These are phyloP conservation scores for Fraxinus dipetala DNA, from an alignment of 305 asterid species.

Conservation along the genomic window DNA sequence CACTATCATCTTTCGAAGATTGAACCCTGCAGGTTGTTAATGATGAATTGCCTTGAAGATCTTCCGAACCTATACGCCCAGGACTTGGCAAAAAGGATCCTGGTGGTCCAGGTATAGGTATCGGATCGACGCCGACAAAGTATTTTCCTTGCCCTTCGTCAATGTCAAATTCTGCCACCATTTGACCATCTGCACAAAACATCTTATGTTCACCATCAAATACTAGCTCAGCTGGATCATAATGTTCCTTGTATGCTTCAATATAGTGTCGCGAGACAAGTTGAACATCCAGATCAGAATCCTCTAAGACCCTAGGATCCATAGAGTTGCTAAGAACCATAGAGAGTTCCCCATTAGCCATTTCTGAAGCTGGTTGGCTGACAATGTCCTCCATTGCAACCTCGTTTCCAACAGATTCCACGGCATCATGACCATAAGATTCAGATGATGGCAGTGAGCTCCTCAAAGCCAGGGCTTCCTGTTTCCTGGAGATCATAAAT, in stretches of 20 bases:
- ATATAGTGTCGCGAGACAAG: slow-evolving; percentile 31
- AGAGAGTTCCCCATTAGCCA: slow-evolving; percentile 36
- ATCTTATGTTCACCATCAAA: slow-evolving; percentile 44
- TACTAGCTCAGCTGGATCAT: slow-evolving; percentile 41
- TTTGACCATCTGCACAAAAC: slow-evolving; percentile 37
- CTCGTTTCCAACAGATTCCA: slow-evolving; percentile 20
- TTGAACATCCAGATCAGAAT: slow-evolving; percentile 32
- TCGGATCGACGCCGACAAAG: slow-evolving; percentile 71
- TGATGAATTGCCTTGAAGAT: slow-evolving; percentile 72
- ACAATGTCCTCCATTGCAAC: slow-evolving; percentile 35
- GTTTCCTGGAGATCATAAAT: slow-evolving; percentile 27
- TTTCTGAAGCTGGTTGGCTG: slow-evolving; percentile 34
- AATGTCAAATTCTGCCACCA: slow-evolving; percentile 35
- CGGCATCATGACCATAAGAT: slow-evolving; percentile 31
- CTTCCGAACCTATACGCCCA: slow-evolving; percentile 73
- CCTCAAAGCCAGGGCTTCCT: slow-evolving; percentile 29
- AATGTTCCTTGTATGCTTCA: slow-evolving; percentile 32
- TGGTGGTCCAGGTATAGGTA: slow-evolving; percentile 93
- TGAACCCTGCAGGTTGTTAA: slow-evolving; percentile 64
- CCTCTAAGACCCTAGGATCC: slow-evolving; percentile 39
- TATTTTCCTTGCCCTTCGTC: slow-evolving; percentile 56
- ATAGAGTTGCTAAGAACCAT: slow-evolving; percentile 43
- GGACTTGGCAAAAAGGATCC: slow-evolving; percentile 96
- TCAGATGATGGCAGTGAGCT: slow-evolving; percentile 30
- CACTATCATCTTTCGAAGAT: slow-evolving; percentile 70